Evolutionary conservation across 2,329 filamentous ascomycete genomes (phyloP).

Genomic region (Bipolaris sorokiniana): DNA sequence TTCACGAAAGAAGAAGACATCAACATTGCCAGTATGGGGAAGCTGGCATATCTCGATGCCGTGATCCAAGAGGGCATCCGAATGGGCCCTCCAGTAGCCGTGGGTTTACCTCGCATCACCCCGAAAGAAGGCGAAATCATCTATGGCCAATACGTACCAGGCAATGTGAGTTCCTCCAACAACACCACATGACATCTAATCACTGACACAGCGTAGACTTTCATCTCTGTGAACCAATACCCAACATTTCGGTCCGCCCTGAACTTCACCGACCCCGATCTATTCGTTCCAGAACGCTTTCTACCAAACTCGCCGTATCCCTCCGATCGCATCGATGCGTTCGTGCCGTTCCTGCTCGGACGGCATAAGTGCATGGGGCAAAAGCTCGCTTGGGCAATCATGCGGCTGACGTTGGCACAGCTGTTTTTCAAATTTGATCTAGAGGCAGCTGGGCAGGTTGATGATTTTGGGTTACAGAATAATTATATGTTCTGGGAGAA

Average conservation of each 20-base stretch:
- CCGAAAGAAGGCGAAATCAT: conserved; percentile 22
- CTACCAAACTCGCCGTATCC: conserved; percentile 28
- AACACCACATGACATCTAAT: no score
- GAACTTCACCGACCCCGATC: conserved; percentile 37
- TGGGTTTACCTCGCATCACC: conserved; percentile 17
- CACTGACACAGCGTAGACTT: conserved; percentile 15
- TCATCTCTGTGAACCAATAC: conserved; percentile 33
- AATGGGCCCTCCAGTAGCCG: conserved; percentile 22
- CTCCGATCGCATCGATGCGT: conserved; percentile 25
- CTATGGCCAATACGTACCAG: conserved; percentile 22
- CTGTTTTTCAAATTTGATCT: conserved; percentile 46
- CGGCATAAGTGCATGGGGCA: conserved; percentile 32
- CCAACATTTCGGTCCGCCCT: conserved; percentile 28
- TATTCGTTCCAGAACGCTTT: conserved; percentile 42
- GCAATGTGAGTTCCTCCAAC: neutral
- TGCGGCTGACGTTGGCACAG: conserved; percentile 47
- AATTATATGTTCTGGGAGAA: conserved; percentile 32
- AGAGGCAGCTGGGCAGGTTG: neutral
- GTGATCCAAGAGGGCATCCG: conserved; percentile 42
- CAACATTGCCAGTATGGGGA: conserved; percentile 6
- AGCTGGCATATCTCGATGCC: conserved; percentile 31
- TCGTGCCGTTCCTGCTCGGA: conserved; percentile 32
- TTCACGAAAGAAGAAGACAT: neutral
- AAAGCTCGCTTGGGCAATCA: conserved; percentile 35
- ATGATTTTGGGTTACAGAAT: conserved; percentile 25